phyloP scores from a whole-genome alignment of 352 stramenopile genomes.

The Pseudoperonospora humuli region DNA sequence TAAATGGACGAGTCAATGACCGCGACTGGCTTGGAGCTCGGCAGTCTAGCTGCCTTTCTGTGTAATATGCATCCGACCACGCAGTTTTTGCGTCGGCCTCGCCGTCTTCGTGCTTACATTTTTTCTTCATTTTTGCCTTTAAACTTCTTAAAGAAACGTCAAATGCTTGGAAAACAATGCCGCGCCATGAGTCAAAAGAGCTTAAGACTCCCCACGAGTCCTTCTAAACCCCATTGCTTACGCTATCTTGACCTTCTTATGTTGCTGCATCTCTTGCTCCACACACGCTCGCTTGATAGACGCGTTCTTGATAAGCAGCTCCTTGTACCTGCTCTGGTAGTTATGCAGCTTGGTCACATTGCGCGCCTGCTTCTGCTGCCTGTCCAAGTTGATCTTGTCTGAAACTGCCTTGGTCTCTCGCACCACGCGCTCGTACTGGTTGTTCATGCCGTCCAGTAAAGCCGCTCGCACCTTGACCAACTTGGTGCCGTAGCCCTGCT shows the following conservation, averaged over 20 bases:
- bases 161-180: constrained; percentile 9
- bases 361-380: constrained; percentile 61
- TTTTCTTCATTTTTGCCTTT: constrained; percentile 14
- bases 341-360: constrained; percentile 53
- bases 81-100: constrained; percentile 19
- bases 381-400: constrained; percentile 49
- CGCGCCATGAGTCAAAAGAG: neutral
- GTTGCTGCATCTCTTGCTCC: constrained; percentile 12
- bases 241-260: constrained; percentile 37
- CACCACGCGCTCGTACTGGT: constrained; percentile 42
- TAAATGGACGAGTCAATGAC: constrained; percentile 15
- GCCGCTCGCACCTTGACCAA: constrained; percentile 51
- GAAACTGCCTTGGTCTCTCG: constrained; percentile 26
- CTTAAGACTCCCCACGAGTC: neutral
- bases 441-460: constrained; percentile 57
- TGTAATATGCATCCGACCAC: constrained; percentile 23
- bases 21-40: constrained; percentile 10
- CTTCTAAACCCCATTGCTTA: neutral
- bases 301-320: constrained; percentile 60
- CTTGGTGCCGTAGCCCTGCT: constrained; percentile 66
- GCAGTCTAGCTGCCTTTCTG: constrained; percentile 12
- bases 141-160: constrained; percentile 23
- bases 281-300: constrained; percentile 38
- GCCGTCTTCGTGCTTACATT: constrained; percentile 8
- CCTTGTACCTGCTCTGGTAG: constrained; percentile 48